Conservation (phyloP, 73 alveolate genomes). For the Blepharisma japonicum region DNA sequence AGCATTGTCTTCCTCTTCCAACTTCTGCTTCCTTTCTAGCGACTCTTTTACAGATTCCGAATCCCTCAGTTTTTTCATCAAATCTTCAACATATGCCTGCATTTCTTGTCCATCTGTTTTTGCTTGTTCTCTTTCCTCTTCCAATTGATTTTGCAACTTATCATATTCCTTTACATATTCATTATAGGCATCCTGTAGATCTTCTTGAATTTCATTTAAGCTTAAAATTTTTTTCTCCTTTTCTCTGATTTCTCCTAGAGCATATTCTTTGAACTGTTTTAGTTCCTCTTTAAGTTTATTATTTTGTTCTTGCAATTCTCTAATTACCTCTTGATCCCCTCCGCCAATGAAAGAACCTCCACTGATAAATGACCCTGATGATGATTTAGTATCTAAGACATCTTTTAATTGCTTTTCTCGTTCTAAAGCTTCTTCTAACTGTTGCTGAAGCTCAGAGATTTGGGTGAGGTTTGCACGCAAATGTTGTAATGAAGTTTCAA, state of each 20-base stretch:
- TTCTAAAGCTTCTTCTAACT: background rate
- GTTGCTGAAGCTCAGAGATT: background rate
- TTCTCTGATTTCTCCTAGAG: constrained; percentile 13
- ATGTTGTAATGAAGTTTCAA: background rate
- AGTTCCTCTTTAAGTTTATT: background rate
- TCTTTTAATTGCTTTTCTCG: background rate
- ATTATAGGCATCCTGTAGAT: background rate
- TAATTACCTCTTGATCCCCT: no score
- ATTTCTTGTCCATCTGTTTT: background rate
- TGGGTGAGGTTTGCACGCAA: background rate
- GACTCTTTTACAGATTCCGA: background rate
- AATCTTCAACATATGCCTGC: no score
- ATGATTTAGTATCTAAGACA: background rate
- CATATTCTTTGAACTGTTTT: constrained; percentile 6
- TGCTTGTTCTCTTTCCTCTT: background rate
- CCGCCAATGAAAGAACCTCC: no score
- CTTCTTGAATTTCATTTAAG: background rate
- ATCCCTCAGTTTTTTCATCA: no score
- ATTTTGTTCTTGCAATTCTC: no score
- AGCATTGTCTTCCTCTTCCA: background rate
- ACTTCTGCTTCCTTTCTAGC: background rate
- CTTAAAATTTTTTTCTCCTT: constrained; percentile 6
- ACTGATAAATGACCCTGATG: background rate
- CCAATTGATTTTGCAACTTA: background rate
- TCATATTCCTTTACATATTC: background rate